phyloP scores from a whole-genome alignment of 2,329 filamentous ascomycete species.

The Atkinsonella texensis region DNA sequence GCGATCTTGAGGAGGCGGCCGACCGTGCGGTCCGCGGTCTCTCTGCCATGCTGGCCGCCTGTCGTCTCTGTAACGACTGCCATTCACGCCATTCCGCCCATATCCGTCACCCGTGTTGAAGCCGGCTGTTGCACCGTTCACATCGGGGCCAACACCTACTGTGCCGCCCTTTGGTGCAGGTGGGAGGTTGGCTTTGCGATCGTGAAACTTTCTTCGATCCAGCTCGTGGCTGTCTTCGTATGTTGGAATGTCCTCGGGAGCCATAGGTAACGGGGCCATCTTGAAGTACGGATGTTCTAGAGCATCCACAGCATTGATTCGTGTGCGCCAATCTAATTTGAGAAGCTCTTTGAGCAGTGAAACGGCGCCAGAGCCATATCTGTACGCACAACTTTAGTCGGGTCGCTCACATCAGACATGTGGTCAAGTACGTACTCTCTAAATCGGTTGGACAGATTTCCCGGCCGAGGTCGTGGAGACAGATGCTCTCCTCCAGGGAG shows the following conservation, averaged over 20 bases:
- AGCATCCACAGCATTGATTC: slow-evolving; percentile 90
- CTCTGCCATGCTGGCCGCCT: slow-evolving; percentile 43
- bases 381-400: slow-evolving; percentile 15
- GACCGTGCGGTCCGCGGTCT: slow-evolving; percentile 38
- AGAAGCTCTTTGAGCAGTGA: slow-evolving; percentile 73
- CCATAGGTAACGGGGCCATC: slow-evolving; percentile 62
- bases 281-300: slow-evolving; percentile 87
- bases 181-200: slow-evolving; percentile 71
- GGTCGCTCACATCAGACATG: not conserved
- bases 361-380: slow-evolving; percentile 58
- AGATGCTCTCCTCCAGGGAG: slow-evolving; percentile 73
- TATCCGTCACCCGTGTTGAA: slow-evolving; percentile 41
- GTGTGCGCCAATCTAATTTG: slow-evolving; percentile 75
- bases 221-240: slow-evolving; percentile 95
- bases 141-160: slow-evolving; percentile 60
- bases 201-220: slow-evolving; percentile 83
- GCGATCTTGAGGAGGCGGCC: slow-evolving; percentile 33
- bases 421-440: slow-evolving; percentile 41
- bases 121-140: slow-evolving; percentile 32
- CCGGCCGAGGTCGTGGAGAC: slow-evolving; percentile 45
- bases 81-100: slow-evolving; percentile 36
- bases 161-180: slow-evolving; percentile 87
- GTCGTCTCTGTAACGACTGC: slow-evolving; percentile 33
- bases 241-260: slow-evolving; percentile 73
- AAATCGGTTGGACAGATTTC: slow-evolving; percentile 64